Evolutionary conservation across 2,329 filamentous ascomycete species (phyloP).

Genomic region (Fusarium sp.): DNA sequence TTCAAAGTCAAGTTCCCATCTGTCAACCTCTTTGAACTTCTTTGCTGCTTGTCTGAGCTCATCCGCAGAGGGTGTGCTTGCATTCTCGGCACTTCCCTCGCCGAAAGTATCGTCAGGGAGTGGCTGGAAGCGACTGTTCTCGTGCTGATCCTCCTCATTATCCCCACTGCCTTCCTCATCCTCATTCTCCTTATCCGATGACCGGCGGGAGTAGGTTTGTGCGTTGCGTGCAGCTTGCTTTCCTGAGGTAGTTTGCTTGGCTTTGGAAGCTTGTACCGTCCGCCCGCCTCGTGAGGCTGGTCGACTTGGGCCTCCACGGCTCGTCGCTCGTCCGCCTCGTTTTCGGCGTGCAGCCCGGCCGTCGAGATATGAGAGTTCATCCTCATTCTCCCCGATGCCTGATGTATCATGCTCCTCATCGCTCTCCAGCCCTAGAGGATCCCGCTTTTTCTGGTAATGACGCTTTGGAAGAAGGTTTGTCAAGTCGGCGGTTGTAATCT

Average conservation of each 20-base stretch:
- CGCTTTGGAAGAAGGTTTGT: conserved; percentile 67
- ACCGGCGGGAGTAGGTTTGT: conserved; percentile 65
- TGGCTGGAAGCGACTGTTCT: conserved; percentile 58
- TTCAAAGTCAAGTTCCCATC: conserved; percentile 77
- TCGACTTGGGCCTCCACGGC: conserved; percentile 47
- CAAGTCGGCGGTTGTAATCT: conserved; percentile 67
- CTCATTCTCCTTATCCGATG: conserved; percentile 71
- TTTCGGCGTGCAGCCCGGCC: conserved; percentile 53
- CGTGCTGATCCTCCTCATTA: conserved; percentile 52
- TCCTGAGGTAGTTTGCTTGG: conserved; percentile 41
- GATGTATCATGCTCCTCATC: conserved; percentile 64
- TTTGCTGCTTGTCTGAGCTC: conserved; percentile 70
- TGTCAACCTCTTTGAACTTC: conserved; percentile 78
- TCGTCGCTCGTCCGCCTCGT: conserved; percentile 50
- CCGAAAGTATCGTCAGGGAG: conserved; percentile 62
- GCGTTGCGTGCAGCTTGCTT: conserved; percentile 46
- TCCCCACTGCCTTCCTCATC: conserved; percentile 43
- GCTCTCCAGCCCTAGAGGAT: conserved; percentile 57
- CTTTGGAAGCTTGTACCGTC: conserved; percentile 41
- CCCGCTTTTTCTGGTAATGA: conserved; percentile 57
- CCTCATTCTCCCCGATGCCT: conserved; percentile 64
- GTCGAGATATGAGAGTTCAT: conserved; percentile 66
- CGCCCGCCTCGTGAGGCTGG: conserved; percentile 48
- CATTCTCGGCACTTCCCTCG: conserved; percentile 50
- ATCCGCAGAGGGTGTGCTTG: conserved; percentile 57